Evolutionary conservation across 2,329 filamentous ascomycete species (phyloP).

Genomic region (Trichoderma koningii): DNA sequence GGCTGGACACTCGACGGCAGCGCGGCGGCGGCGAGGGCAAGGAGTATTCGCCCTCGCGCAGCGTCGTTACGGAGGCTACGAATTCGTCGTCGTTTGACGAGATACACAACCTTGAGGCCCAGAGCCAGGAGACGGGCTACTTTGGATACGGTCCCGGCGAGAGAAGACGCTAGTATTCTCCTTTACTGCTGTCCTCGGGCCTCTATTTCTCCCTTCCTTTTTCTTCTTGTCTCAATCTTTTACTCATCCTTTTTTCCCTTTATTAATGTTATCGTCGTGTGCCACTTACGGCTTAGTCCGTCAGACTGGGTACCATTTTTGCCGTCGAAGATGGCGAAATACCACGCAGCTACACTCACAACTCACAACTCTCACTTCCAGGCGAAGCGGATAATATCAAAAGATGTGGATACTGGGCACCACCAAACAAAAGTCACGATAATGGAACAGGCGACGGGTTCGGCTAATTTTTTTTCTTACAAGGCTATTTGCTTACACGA

Average conservation of each 20-base stretch:
- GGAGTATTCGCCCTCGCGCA: conserved; percentile 32
- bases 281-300: background rate
- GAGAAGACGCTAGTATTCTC: background rate
- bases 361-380: background rate
- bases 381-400: background rate
- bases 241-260: background rate
- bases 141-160: conserved; percentile 25
- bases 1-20: conserved; percentile 32
- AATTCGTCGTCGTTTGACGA: conserved; percentile 35
- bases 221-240: background rate
- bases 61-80: conserved; percentile 29
- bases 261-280: background rate
- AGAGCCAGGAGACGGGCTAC: conserved; percentile 36
- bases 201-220: background rate
- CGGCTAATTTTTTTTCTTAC: background rate
- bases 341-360: background rate
- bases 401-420: background rate
- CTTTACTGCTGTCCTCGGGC: no score
- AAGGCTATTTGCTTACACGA: background rate
- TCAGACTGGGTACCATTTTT: conserved; percentile 7
- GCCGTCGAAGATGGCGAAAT: background rate
- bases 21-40: conserved; percentile 42
- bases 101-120: conserved; percentile 39
- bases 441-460: conserved; percentile 6
- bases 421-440: background rate